Base-by-base conservation (phyloP, 1,284 basidiomycete species). In the Austropuccinia psidii region DNA sequence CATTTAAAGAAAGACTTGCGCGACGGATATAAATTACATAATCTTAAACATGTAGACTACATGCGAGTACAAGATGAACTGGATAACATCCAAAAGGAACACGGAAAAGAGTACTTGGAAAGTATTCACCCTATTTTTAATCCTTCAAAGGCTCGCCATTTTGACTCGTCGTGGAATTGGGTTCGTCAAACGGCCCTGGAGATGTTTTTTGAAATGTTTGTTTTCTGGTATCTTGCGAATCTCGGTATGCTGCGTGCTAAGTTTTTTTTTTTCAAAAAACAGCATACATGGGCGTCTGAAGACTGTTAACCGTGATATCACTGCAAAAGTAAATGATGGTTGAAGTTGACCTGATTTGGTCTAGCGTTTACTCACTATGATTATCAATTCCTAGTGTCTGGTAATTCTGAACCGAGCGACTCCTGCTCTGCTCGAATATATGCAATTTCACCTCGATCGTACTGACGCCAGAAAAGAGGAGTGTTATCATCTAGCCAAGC, bases 121-220 rank as follows among this genome's bases (percentile, higher is more conserved):
- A 94, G 95, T 58, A 96, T 98, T 77, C 88, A 93, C 80, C 94
- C 95, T 21, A 85, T 87, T 74, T 98, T 98, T 83, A 91, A 94
- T 79, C 88, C 91, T 2, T 85, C 94, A 80, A 98, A 98, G 83
- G 95, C 94, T 21, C 90, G 95, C 64, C 91, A 90, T 80, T 98
- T 98, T 84, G 93, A 97, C 81, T 97, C 93, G 11, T 92, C 89
- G 15, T 98, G 95, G 95, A 98, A 98, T 82, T 98, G 95, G 96
- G 93, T 90, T 61, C 89, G 95, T 77, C 79, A 80, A 65, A 93
- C 96, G 76, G 92, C 94, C 29, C 85, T 98, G 52, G 84, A 91
- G 75, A 92, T 98, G 90, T 98, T 89, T 84, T 97, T 94, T 83
- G 94, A 97, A 80, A 95, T 98, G 81, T 91, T 97, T 70, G 76